Percentiles rank a stretch among this genome's conserved stretches.
phyloP scores from a whole-genome alignment of 495 filamentous ascomycete genomes.

The Penicillium psychrofluorescens region DNA sequence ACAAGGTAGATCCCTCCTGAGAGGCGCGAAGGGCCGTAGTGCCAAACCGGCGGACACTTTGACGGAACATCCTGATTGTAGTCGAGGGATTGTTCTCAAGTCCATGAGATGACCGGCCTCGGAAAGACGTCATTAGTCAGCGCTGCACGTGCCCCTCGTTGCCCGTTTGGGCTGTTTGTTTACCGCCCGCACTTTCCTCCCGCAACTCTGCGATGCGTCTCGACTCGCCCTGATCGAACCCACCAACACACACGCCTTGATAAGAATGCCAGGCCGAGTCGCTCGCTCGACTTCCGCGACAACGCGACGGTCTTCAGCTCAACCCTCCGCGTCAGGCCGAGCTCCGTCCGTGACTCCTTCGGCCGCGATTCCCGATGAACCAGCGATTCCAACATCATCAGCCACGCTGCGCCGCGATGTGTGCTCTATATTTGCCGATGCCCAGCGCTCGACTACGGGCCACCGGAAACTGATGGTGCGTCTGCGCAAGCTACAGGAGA shows the following conservation, averaged over 20 bases:
- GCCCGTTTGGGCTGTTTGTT: constrained; percentile 46
- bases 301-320: constrained; percentile 51
- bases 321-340: constrained; percentile 51
- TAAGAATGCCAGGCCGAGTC: constrained; percentile 55
- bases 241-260: constrained; percentile 8
- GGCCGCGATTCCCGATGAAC: constrained; percentile 64
- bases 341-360: constrained; percentile 55
- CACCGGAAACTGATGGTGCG: constrained; percentile 85
- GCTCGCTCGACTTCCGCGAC: constrained; percentile 48
- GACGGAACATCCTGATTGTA: constrained; percentile 45
- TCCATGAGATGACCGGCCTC: constrained; percentile 7
- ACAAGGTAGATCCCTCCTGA: constrained; percentile 49
- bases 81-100: neutral
- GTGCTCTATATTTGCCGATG: constrained; percentile 74
- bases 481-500: constrained; percentile 79
- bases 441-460: constrained; percentile 78
- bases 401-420: constrained; percentile 69
- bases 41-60: constrained; percentile 48
- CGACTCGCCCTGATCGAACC: constrained; percentile 11
- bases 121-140: constrained; percentile 12
- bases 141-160: constrained; percentile 29
- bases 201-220: constrained; percentile 21
- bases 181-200: constrained; percentile 23
- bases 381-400: constrained; percentile 41
- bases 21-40: constrained; percentile 44